phyloP scores from a whole-genome alignment of 2,329 filamentous ascomycete genomes.

The Curvularia spicifera region DNA sequence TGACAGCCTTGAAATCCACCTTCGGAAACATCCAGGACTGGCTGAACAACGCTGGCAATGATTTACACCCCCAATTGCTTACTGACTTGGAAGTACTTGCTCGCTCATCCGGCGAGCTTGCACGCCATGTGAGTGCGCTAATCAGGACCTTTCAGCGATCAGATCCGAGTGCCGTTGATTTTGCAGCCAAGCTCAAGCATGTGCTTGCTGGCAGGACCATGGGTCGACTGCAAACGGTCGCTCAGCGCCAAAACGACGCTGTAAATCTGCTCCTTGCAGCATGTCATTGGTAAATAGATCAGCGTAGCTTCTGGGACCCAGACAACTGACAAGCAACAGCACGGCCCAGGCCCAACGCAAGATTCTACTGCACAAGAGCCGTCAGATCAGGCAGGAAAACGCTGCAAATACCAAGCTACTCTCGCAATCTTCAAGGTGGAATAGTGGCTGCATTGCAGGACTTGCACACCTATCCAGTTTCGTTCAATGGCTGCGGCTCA shows the following conservation, averaged over 20 bases:
- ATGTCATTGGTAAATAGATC: constrained; percentile 37
- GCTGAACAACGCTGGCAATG: constrained; percentile 43
- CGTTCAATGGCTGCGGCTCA: constrained; percentile 43
- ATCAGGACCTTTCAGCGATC: constrained; percentile 37
- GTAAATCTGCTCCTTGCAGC: constrained; percentile 41
- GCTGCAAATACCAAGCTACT: constrained; percentile 38
- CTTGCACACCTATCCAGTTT: constrained; percentile 42
- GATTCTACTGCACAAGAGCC: constrained; percentile 46
- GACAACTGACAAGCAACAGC: constrained; percentile 35
- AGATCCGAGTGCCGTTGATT: constrained; percentile 42
- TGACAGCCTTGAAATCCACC: constrained; percentile 44
- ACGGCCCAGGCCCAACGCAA: constrained; percentile 47
- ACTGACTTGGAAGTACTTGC: constrained; percentile 44
- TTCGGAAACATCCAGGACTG: constrained; percentile 45
- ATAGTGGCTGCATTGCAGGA: constrained; percentile 36
- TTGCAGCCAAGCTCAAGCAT: constrained; percentile 44
- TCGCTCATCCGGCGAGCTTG: constrained; percentile 40
- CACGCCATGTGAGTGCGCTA: constrained; percentile 38
- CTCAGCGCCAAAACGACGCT: constrained; percentile 44
- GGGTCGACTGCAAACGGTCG: constrained; percentile 40
- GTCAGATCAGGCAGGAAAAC: constrained; percentile 45
- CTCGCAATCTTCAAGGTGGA: constrained; percentile 38
- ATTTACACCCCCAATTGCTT: constrained; percentile 46
- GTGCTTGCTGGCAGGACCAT: constrained; percentile 40
- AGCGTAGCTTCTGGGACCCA: not conserved